Conservation (phyloP, 2,329 filamentous ascomycete species). For the Epicoccum sorghinum region DNA sequence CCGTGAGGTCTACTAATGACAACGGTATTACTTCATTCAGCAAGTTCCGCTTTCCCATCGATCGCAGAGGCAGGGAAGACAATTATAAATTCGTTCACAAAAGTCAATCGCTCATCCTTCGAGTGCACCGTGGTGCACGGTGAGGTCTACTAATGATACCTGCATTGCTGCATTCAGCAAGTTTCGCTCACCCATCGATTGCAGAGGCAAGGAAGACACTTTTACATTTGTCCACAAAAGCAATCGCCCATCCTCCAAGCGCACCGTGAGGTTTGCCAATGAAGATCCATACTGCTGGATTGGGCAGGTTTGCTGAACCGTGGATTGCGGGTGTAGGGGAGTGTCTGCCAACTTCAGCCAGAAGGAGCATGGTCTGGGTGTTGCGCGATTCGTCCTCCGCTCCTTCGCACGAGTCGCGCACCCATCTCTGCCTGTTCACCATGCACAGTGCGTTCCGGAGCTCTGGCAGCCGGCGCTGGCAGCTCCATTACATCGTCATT, state of each 20-base stretch:
- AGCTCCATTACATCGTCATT: neutral
- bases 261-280: too few relatives aligned
- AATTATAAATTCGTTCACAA: too few relatives aligned
- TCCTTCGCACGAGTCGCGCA: neutral
- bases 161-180: too few relatives aligned
- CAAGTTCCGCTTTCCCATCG: neutral
- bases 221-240: too few relatives aligned
- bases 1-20: too few relatives aligned
- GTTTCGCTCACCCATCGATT: too few relatives aligned
- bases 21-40: neutral
- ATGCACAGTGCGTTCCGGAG: neutral
- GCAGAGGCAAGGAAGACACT: too few relatives aligned
- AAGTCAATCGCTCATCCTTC: too few relatives aligned
- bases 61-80: conserved; percentile 6
- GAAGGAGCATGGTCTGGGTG: conserved; percentile 4
- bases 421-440: neutral
- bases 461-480: neutral
- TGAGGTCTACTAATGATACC: too few relatives aligned
- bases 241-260: too few relatives aligned
- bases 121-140: too few relatives aligned
- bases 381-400: neutral
- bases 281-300: too few relatives aligned
- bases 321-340: conserved; percentile 10
- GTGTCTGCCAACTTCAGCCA: conserved; percentile 1
- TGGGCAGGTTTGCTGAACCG: neutral